Base-by-base conservation (phyloP, 106 monocot species). In the Dendrobium huoshanense region DNA sequence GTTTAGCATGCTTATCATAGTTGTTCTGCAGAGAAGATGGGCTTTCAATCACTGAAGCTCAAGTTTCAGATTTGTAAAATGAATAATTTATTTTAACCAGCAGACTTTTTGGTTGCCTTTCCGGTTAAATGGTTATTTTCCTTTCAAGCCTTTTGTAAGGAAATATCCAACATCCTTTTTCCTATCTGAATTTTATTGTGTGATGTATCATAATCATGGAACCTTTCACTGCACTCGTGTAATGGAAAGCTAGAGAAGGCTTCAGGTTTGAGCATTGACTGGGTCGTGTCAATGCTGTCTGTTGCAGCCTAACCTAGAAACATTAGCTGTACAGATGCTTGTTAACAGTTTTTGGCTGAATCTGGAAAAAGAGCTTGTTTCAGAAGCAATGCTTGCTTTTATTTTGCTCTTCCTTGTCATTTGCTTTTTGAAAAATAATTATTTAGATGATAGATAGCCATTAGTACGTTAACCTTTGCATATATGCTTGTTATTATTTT, bases 361-460 rank as follows among this genome's bases (percentile, higher is more conserved):
- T 33, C 3, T 31, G 2, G 70, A 70, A 70, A 70, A 51, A 13
- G 10, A 37, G 37, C 10, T 37, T 33, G 70, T 27, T 31, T 5
- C 37, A 11, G 70, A 37, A 70, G 20, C 70, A 70, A 15, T 70
- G 27, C 37, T 70, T 70, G 4, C 33, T 70, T 70, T 70, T 70
- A 22, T 22, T 19, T 61, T 70, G 70, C 33, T 9, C 33, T 31
- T 65, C 3, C 20, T 37, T 70, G 27, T 70, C 11, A 70, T 70
- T 70, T 11, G 16, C 33, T 70, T 70, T 33, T 19, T 61, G 22
- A 19, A 61, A 61, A 61, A 61, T 61, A 61, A n/a, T 61, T 22
- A 16, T 70, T 70, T 70, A 37, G 37, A 70, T 70, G 70, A 70
- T 70, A 70, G 33, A 70, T 13, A 61, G n/a, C 70, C 70, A 70